These are phyloP conservation scores for Ophiosphaerella herpotricha DNA, from an alignment of 2,329 filamentous ascomycete genomes.

Conservation along the genomic window DNA sequence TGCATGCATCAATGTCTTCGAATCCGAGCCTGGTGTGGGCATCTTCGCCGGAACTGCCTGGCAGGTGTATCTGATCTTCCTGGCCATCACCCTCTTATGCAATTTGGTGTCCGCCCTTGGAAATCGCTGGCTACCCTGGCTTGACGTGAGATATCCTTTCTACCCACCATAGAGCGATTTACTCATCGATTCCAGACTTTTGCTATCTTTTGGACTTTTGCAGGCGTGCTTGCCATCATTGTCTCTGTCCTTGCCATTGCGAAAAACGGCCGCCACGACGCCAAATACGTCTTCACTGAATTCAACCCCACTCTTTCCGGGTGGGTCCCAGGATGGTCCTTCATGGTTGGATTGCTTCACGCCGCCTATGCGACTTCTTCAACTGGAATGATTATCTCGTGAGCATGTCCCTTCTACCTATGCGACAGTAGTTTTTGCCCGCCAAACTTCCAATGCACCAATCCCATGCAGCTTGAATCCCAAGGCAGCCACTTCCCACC, in stretches of 20 bases:
- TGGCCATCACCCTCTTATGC: slow-evolving; percentile 55
- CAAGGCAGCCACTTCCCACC: slow-evolving; percentile 18
- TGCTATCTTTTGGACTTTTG: slow-evolving; percentile 76
- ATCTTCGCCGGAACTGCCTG: slow-evolving; percentile 52
- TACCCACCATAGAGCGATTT: slow-evolving; percentile 19
- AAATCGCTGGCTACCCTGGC: slow-evolving; percentile 59
- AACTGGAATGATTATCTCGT: slow-evolving; percentile 80
- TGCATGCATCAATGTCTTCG: slow-evolving; percentile 61
- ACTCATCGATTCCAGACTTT: slow-evolving; percentile 59
- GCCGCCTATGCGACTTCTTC: slow-evolving; percentile 76
- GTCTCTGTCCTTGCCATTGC: slow-evolving; percentile 67
- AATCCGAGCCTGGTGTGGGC: slow-evolving; percentile 51
- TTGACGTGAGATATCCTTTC: slow-evolving; percentile 65
- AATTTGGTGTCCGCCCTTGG: slow-evolving; percentile 58
- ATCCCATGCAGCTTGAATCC: slow-evolving; percentile 17
- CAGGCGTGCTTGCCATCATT: slow-evolving; percentile 68
- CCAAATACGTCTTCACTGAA: slow-evolving; percentile 67
- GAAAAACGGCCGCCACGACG: slow-evolving; percentile 68
- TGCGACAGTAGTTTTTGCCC: slow-evolving; percentile 30
- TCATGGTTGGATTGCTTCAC: slow-evolving; percentile 72
- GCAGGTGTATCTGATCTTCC: slow-evolving; percentile 56
- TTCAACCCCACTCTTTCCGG: slow-evolving; percentile 69
- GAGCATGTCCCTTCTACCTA: slow-evolving; percentile 48
- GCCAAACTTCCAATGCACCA: slow-evolving; percentile 25
- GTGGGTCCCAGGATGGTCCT: slow-evolving; percentile 73